Evolutionary conservation across 208 protist species (phyloP), one percentile per base, ranked within the genome.

Genomic region (Lotmaria passim): DNA sequence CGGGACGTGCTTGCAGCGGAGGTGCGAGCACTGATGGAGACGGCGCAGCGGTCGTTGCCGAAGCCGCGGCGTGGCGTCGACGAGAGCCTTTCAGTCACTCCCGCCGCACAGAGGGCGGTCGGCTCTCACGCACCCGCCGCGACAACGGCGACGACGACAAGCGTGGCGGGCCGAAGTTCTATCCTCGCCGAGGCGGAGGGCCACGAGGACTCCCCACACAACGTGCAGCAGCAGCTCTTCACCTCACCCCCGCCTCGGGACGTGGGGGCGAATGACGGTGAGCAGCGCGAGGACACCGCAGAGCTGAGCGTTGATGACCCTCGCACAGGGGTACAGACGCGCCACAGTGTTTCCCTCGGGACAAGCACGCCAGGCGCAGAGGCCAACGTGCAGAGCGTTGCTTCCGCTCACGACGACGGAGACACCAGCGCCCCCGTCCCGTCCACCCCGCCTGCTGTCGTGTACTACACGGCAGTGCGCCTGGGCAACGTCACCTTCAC

Each of bases 1-100:
- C 50, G 26, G 28, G 85, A 86, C 8, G 79, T 76, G 56, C 64
- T 90, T 10, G 78, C 70, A 41, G 61, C 41, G 36, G 83, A 86
- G 69, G 83, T 83, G 59, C 73, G 62, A 1, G 79, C 59, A 30
- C 47, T 90, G 39, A 50, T 88, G 48, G 51, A 58, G 12, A 90
- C 78, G 6, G 79, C 52, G 23, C 69, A 69, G 55, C 85, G 78
- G 26, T 86, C 82, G 8, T 50, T 86, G 43, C 55, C 48, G 2
- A 65, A 44, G 41, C 15, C 28, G 31, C 41, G n/a, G 31, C 59
- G 17, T 15, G 3, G 21, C 0, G 28, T 34, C 26, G 11, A 52
- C 3, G 23, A 11, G 33, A 23, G 60, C 4, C 24, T 39, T 15
- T 66, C 60, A 0, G 30, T n/a, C 10, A 66, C 60, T 1, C 60